Conservation (phyloP, 805 yeast species). For the Candida xyloterini region DNA sequence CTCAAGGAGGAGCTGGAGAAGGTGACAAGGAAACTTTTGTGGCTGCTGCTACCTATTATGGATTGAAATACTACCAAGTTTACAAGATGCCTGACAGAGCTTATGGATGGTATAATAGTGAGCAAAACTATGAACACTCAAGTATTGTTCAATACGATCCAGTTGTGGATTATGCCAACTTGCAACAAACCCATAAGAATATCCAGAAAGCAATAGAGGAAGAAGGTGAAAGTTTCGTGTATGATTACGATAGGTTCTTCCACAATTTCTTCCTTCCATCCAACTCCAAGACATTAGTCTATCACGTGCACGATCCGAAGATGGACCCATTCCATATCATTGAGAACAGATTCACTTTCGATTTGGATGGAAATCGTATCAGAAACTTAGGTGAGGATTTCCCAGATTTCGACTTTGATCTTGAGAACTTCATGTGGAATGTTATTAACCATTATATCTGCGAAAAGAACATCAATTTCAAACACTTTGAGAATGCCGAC, state of each 20-base stretch:
- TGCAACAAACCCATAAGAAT: conserved; percentile 23
- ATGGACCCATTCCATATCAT: conserved; percentile 47
- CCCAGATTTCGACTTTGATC: conserved; percentile 31
- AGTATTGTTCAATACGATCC: conserved; percentile 37
- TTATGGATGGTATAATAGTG: conserved; percentile 33
- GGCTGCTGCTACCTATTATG: conserved; percentile 60
- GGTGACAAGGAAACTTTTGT: conserved; percentile 76
- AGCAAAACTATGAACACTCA: conserved; percentile 33
- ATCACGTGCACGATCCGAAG: conserved; percentile 54
- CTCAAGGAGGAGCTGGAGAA: conserved; percentile 66
- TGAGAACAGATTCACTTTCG: conserved; percentile 28
- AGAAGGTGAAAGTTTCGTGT: conserved; percentile 25
- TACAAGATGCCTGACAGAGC: conserved; percentile 37
- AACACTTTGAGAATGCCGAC: conserved; percentile 22
- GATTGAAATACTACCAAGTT: conserved; percentile 52
- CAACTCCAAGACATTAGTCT: conserved; percentile 33
- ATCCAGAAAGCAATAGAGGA: conserved; percentile 23
- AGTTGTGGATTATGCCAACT: conserved; percentile 27
- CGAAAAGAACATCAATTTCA: conserved; percentile 25
- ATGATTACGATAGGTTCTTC: conserved; percentile 29
- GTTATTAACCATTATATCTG: conserved; percentile 34
- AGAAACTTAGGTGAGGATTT: conserved; percentile 36
- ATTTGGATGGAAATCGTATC: conserved; percentile 29
- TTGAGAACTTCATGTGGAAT: conserved; percentile 34
- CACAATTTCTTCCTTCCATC: conserved; percentile 26